Percentiles rank a stretch among this genome's conserved stretches.
phyloP scores from a whole-genome alignment of 345 rosid species.

The Gossypium thurberi region DNA sequence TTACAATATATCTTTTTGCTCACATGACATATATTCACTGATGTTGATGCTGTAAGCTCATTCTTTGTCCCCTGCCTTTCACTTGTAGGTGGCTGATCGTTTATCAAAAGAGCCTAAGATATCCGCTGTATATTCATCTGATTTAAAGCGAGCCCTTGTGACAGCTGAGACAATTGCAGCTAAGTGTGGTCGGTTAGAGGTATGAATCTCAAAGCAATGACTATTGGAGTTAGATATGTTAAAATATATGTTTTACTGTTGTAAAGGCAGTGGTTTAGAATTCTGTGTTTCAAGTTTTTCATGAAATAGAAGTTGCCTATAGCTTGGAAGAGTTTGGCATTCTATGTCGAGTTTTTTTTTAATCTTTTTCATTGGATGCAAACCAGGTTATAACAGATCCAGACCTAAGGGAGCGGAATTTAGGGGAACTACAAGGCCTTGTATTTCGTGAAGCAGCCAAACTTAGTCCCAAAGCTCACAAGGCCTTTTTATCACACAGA shows the following conservation, averaged over 20 bases:
- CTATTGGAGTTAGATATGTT: neutral
- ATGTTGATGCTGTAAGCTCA: neutral
- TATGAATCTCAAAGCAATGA: conserved; percentile 15
- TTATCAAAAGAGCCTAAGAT: conserved; percentile 53
- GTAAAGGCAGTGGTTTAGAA: neutral
- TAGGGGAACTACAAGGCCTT: conserved; percentile 84
- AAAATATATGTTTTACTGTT: neutral
- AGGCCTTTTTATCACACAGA: conserved; percentile 50
- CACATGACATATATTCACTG: neutral
- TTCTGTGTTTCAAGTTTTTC: neutral
- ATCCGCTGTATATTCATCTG: conserved; percentile 69
- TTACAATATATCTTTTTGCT: neutral
- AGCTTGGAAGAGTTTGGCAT: neutral
- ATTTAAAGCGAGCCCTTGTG: conserved; percentile 72
- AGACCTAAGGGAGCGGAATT: conserved; percentile 63
- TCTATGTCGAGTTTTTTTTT: neutral
- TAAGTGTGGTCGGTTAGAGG: conserved; percentile 55
- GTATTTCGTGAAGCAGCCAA: conserved; percentile 46
- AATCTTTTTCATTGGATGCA: neutral
- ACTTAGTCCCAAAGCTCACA: conserved; percentile 43
- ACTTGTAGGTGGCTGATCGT: conserved; percentile 57
- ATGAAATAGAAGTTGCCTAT: neutral
- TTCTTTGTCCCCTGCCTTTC: neutral
- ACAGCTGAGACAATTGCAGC: conserved; percentile 72
- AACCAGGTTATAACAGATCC: conserved; percentile 61